phyloP scores from a whole-genome alignment of 805 yeast genomes.

The Scheffersomyces lignosus region DNA sequence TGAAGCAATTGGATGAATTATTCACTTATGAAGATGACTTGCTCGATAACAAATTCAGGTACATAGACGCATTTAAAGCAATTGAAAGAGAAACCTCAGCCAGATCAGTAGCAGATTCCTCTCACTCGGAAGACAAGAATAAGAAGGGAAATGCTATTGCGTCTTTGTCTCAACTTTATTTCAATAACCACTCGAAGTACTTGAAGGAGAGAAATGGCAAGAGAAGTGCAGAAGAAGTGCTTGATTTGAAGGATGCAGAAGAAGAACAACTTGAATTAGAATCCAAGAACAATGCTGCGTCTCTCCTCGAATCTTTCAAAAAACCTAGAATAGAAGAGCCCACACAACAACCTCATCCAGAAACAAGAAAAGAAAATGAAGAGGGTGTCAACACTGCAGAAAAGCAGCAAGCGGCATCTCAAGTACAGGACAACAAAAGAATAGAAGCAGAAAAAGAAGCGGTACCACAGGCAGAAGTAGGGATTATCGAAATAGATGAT shows the following conservation, averaged over 20 bases:
- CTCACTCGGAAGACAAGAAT: conserved; percentile 23
- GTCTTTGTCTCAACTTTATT: conserved; percentile 27
- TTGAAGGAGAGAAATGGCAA: conserved; percentile 36
- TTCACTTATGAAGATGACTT: conserved; percentile 37
- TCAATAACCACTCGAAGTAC: conserved; percentile 45
- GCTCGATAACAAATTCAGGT: conserved; percentile 35
- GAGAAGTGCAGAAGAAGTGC: conserved; percentile 41
- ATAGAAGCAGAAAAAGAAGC: conserved; percentile 2
- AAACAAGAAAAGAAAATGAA: conserved; percentile 1
- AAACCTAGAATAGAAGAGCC: conserved; percentile 3
- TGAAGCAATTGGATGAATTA: conserved; percentile 19
- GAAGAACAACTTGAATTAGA: conserved; percentile 28
- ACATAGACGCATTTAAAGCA: conserved; percentile 31
- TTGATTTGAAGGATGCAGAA: conserved; percentile 41
- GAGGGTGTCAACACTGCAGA: conserved; percentile 1
- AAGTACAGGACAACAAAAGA: not conserved
- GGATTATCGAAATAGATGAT: conserved; percentile 1
- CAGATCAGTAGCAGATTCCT: too few species aligned
- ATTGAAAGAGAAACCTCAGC: too few species aligned
- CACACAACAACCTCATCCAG: conserved; percentile 3
- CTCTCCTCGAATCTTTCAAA: conserved; percentile 13
- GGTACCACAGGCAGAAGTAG: not conserved
- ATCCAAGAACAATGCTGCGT: conserved; percentile 9
- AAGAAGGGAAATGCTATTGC: conserved; percentile 1
- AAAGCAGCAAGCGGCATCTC: not conserved